Base-by-base conservation (phyloP, 306 rosid genomes). In the Clitoria ternatea region DNA sequence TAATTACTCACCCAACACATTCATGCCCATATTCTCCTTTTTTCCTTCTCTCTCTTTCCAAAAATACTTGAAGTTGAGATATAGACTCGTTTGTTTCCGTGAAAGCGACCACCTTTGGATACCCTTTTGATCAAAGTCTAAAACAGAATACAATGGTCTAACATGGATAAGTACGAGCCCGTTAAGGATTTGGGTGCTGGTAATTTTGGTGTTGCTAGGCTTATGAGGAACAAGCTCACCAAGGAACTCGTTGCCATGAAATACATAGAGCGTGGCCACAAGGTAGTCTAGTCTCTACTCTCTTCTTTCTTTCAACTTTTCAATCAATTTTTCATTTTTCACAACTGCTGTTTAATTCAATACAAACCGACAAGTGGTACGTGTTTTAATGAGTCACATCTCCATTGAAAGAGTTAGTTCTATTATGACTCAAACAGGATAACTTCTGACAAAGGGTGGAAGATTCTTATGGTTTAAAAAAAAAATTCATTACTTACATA, bases 171-270 rank as follows among this genome's bases (percentile, higher is more conserved):
- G 83, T 87, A 87, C 70, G 87, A 87, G 79, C 60, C 62, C 2
- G 87, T 87, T 5, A 87, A 84, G 78, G 85, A 84, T 57, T 75
- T 87, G 75, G 92, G 92, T 9, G 72, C 81, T 60, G 92, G 92
- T 3, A 87, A 84, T 76, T 87, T 87, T 37, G 92, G 92, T 26
- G 92, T 87, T 10, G 92, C 92, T 3, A 70, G 85, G 80, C 89
- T 87, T 4, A 20, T 87, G 85, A 85, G 92, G 24, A 74, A 84
- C 67, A 87, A 84, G 78, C 82, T 79, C 30, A 87, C 92, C 49
- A 84, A 82, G 81, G 92, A 87, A 52, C 92, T 87, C 8, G 92
- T 87, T 3, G 92, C 92, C 73, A 84, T 87, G 87, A 87, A 87
- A 82, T 87, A 82, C 84, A 84, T 87, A 72, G 92, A 87, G 66